Evolutionary conservation across 2,329 filamentous ascomycete species (phyloP), one percentile per base, ranked within the genome.

Genomic region (Bipolaris oryzae): DNA sequence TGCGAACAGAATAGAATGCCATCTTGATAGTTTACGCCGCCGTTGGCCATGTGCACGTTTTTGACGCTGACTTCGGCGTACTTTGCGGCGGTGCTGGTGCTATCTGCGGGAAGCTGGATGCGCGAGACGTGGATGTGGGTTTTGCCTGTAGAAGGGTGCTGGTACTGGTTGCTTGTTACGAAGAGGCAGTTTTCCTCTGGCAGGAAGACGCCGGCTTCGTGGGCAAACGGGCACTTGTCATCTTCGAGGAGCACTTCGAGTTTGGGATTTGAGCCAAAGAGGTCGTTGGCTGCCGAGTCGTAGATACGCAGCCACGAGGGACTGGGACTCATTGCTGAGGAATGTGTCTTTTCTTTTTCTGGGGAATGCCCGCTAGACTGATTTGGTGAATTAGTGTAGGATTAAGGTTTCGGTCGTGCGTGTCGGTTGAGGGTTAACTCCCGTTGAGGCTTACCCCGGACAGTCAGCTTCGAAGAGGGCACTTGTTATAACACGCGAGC

Each of bases 221-320:
- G 81, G 1, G 81, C 81, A 49, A 83, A 83, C 0, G 80, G 77
- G 89, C 92, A 80, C 91, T 89, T 89, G 91, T 92, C 35, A 9
- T 60, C 49, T 20, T 65, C 60, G 4, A 60, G 42, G 1, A 65
- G 50, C 5, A 63, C 35, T 16, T 63, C 58, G 7, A 65, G 54
- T 20, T 55, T 60, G 10, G 62, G 50, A 2, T 35, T 33, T 0
- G 37, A 20, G 4, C 62, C 54, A 5, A 65, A 48, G 10, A 65
- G 38, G 13, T 41, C n/a, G 21, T 48, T 33, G 46, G 57, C 62
- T 10, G 55, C 38, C 35, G 56, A 34, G 18, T 63, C 50, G 35
- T 55, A 53, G 2, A 62, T 43, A 38, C 39, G 48, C 18, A 65
- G 45, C 18, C 44, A 42, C 11, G 47, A 42, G 41, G 56, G 53